Conservation (phyloP, 768 basidiomycete species). For the Fomitopsis pulvina region DNA sequence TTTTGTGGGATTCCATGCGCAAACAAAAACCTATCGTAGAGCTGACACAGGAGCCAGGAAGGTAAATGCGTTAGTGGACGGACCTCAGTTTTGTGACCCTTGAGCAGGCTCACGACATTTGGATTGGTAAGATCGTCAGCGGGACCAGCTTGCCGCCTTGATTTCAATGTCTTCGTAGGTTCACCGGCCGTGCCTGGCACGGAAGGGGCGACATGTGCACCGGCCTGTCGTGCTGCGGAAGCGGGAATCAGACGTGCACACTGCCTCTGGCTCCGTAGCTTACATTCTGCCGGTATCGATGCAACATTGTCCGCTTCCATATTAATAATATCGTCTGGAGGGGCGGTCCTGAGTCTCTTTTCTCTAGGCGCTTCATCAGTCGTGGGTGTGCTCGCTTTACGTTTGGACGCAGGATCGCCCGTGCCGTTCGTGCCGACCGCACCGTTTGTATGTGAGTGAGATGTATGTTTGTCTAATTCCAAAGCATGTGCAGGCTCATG, state of each 20-base stretch:
- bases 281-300: slow-evolving; percentile 26
- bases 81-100: slow-evolving; percentile 38
- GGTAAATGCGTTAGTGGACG: neutral
- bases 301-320: slow-evolving; percentile 30
- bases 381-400: slow-evolving; percentile 17
- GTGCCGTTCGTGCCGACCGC: neutral
- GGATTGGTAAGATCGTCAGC: slow-evolving; percentile 26
- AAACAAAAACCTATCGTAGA: slow-evolving; percentile 64
- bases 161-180: slow-evolving; percentile 16
- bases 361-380: slow-evolving; percentile 39
- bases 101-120: slow-evolving; percentile 8
- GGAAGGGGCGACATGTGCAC: slow-evolving; percentile 4
- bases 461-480: neutral
- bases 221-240: neutral
- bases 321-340: slow-evolving; percentile 12
- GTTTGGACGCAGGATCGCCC: slow-evolving; percentile 7
- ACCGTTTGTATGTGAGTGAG: neutral
- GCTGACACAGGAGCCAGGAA: neutral
- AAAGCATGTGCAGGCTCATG: neutral
- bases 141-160: slow-evolving; percentile 33
- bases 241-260: neutral
- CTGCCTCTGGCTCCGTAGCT: neutral
- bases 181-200: neutral
- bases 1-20: slow-evolving; percentile 68
- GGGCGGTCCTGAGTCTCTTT: slow-evolving; percentile 48